Base-by-base conservation (phyloP, 495 filamentous ascomycete genomes). In the Oidiodendron maius region DNA sequence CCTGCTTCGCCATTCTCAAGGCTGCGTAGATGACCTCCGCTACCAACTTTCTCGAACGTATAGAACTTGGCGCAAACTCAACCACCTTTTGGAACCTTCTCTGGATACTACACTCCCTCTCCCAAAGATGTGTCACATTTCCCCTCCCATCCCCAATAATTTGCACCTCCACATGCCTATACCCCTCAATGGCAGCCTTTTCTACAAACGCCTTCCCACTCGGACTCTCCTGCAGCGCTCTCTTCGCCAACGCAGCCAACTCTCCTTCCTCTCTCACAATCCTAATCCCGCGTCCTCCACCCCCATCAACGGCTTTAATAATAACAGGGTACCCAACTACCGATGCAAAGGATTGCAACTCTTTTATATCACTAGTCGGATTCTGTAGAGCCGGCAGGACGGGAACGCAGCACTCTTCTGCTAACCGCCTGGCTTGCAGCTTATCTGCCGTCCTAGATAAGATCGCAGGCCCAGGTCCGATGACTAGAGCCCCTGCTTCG, bases 51-150 rank as follows among this genome's bases (percentile, higher is more conserved):
- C 60, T 46, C 50, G 69, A 58, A 26, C 55, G 13, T 25, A 61
- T 55, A 4, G 58, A 59, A 32, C 51, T 55, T 8, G 61, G 59
- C 13, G 59, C 58, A 30, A 57, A 56, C 26, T 79, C 80, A 22
- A 84, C 72, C 11, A 82, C 76, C 40, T 77, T 77, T 51, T 78
- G 74, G 53, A 74, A 75, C 32, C 78, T 63, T 26, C 78, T 61
- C 53, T 83, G 78, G 13, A 81, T 68, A 50, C 72, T 77, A 46
- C 79, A 83, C 37, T 83, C 79, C 43, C 79, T 63, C 56, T 81
- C 78, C 63, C 76, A 75, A 3, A 81, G 64, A 59, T 79, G 73
- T 4, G 66, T 63, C 4, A 76, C 75, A n/a, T 71, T 55, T 0
- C 70, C 68, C 0, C 63, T 66, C 1, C 75, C 76, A 62, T 81